Evolutionary conservation across 2,329 filamentous ascomycete species (phyloP).

Genomic region (Fusarium secorum): DNA sequence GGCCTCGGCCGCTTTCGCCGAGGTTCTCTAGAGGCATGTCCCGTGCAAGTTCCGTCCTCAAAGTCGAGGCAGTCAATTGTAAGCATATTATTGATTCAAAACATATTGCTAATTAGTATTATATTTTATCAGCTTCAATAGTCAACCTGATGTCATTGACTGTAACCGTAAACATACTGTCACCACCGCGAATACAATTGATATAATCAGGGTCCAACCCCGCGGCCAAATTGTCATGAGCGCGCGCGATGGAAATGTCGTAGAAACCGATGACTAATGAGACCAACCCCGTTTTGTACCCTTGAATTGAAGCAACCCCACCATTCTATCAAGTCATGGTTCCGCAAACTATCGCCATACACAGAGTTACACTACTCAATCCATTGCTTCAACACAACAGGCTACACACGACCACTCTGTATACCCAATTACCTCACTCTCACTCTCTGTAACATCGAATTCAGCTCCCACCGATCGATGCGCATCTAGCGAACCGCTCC

Average conservation of each 20-base stretch:
- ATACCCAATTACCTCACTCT: background rate
- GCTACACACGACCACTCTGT: conserved; percentile 7
- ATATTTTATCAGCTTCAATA: background rate
- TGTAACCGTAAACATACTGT: background rate
- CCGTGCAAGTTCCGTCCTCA: background rate
- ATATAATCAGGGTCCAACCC: conserved; percentile 17
- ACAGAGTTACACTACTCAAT: conserved; percentile 24
- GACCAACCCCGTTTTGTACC: conserved; percentile 12
- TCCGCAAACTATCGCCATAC: conserved; percentile 40
- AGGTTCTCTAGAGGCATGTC: conserved; percentile 23
- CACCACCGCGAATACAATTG: background rate
- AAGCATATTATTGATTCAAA: background rate
- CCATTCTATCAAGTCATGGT: conserved; percentile 38
- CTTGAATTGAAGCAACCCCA: conserved; percentile 31
- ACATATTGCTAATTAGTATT: too few species aligned
- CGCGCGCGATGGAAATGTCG: conserved; percentile 29
- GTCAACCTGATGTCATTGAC: background rate
- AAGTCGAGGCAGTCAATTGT: background rate
- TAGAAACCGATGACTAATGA: conserved; percentile 37
- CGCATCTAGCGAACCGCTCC: conserved; percentile 21
- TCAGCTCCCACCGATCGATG: conserved; percentile 7
- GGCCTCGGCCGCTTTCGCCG: conserved; percentile 35
- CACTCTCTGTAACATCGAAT: background rate
- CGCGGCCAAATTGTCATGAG: background rate
- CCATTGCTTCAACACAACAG: conserved; percentile 9